Evolutionary conservation across 495 filamentous ascomycete genomes (phyloP), one percentile per base, ranked within the genome.

Genomic region (Aspergillus hancockii): DNA sequence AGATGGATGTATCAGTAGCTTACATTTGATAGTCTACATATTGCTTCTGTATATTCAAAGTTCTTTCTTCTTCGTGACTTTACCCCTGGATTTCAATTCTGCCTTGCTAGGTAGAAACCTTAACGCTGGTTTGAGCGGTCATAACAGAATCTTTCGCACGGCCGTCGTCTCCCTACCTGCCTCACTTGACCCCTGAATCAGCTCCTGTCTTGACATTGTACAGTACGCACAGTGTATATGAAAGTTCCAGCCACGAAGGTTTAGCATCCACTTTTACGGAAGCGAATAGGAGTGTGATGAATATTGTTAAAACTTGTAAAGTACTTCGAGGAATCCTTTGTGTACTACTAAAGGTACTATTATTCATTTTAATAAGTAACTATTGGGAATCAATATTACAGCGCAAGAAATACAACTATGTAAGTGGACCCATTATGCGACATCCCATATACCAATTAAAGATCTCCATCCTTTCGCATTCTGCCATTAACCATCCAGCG

Each of bases 401-500:
- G 40, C 40, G 30, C 25, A 49, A 54, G 25, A 49, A 30, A 14
- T 32, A 46, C 41, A 59, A 52, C 56, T 56, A 59, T 63, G 50
- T 46, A 58, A 19, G 25, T 46, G 9, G 19, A 53, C 43, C 54
- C 49, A 61, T 62, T 57, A 62, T 38, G 55, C 46, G 51, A 61
- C 19, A 47, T 23, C 21, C 43, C 43, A 10, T 4, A 23, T 47
- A 22, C 43, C 43, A 12, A 22, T 22, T 47, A 3, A 22, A 22
- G 8, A 4, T n/a, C 31, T 55, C 43, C 43, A 49, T 54, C 56
- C 54, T 46, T 41, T 51, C 31, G 46, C 46, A 55, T 57, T 52
- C 43, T 47, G 2, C 54, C 55, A 63, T 58, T 50, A 47, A 22
- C 51, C 55, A 55, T 55, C 41, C 38, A 12, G 16, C 19, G 21